Evolutionary conservation across 2,329 filamentous ascomycete genomes (phyloP), one percentile per base, ranked within the genome.

Genomic region (Davidsoniella australis): DNA sequence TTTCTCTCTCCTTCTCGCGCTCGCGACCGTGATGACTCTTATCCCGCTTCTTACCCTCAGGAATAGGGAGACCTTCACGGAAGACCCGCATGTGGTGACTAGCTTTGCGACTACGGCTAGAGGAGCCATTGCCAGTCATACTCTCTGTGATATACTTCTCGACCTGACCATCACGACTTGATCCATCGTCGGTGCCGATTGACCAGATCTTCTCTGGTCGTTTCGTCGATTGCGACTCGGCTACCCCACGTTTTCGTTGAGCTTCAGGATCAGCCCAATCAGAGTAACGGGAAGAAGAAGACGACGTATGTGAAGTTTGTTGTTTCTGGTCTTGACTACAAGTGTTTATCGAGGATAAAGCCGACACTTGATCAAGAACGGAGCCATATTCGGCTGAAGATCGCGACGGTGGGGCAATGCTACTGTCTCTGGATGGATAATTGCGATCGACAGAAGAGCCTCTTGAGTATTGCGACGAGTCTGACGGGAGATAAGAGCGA

Each of bases 21-120:
- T 48, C 53, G 20, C 37, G 43, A 29, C 39, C 45, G 17, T 47
- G 44, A 4, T 41, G 46, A 24, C 24, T 49, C 20, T 41, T 60
- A 9, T 77, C 76, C 55, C 67, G 72, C 56, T 69, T 72, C 56
- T 71, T 73, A 40, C 62, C 58, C 57, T 72, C 73, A 41, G 80
- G 75, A 48, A 78, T 72, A 2, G 61, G 59, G n/a, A 80, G 63
- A 33, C 75, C 77, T 60, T 81, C 76, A 54, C 76, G 78, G 66
- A 82, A 82, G 57, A 81, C 78, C 2, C 78, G 69, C 51, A 82
- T 64, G 55, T 75, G 79, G 60, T 81, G 77, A 57, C 76, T 81
- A 38, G 78, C 73, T 61, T 81, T 82, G 55, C 78, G 73, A 57
- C 77, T 84, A 48, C 78, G 73, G 42, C 73, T 72, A 56, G 69